phyloP scores from a whole-genome alignment of 108 stramenopile species.

The Licmophora abbreviata region DNA sequence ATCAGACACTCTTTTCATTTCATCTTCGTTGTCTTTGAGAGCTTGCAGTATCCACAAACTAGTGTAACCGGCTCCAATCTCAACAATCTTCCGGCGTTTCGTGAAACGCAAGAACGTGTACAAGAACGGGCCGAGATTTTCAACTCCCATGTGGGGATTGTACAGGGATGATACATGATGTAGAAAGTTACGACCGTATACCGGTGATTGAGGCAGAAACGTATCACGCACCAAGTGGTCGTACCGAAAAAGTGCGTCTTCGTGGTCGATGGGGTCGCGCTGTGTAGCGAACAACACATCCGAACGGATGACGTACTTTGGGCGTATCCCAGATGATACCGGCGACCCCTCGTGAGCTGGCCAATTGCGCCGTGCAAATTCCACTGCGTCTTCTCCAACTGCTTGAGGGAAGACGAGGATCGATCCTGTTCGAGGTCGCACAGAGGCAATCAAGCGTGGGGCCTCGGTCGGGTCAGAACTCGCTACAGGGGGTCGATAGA shows the following conservation, averaged over 20 bases:
- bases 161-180: constrained; percentile 46
- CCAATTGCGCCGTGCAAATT: constrained; percentile 64
- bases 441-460: constrained; percentile 40
- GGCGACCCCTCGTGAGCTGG: constrained; percentile 76
- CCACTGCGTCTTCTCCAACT: constrained; percentile 61
- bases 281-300: constrained; percentile 62
- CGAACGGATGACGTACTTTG: constrained; percentile 86
- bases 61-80: constrained; percentile 85
- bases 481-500: constrained; percentile 35
- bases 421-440: constrained; percentile 59
- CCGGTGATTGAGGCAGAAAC: constrained; percentile 39
- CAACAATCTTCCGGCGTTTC: constrained; percentile 52
- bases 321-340: constrained; percentile 39
- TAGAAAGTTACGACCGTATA: constrained; percentile 40
- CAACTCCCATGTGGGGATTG: constrained; percentile 84
- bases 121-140: constrained; percentile 64
- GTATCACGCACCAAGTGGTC: constrained; percentile 50
- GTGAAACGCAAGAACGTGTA: constrained; percentile 67
- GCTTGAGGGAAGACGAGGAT: constrained; percentile 79
- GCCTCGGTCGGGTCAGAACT: background rate
- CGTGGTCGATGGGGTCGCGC: background rate
- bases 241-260: constrained; percentile 34
- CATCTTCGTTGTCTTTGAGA: constrained; percentile 72
- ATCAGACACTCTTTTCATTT: constrained; percentile 45
- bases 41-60: constrained; percentile 73